These are phyloP conservation scores for Pseudocercospora crystallina DNA, from an alignment of 2,329 filamentous ascomycete genomes.

Conservation along the genomic window DNA sequence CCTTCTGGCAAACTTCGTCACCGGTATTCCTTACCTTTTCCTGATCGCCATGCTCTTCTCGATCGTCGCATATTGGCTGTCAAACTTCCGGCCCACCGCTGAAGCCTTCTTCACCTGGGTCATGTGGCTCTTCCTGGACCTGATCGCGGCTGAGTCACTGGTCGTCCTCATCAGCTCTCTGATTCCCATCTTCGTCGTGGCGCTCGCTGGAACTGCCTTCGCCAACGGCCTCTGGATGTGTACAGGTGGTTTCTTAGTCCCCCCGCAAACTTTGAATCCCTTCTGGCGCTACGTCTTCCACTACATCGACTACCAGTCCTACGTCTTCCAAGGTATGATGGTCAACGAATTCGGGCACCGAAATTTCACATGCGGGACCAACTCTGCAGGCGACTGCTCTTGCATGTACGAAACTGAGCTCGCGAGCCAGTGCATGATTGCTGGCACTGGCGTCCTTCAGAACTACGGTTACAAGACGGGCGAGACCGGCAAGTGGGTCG, in stretches of 20 bases:
- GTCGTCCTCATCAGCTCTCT: slow-evolving; percentile 72
- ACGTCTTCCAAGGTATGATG: slow-evolving; percentile 90
- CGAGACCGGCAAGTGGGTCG: slow-evolving; percentile 66
- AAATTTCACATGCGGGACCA: slow-evolving; percentile 59
- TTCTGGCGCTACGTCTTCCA: slow-evolving; percentile 86
- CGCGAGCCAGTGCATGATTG: slow-evolving; percentile 65
- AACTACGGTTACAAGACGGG: slow-evolving; percentile 68
- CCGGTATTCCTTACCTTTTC: slow-evolving; percentile 77
- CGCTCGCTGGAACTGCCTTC: slow-evolving; percentile 75
- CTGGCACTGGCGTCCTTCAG: slow-evolving; percentile 67
- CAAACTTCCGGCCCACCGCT: slow-evolving; percentile 66
- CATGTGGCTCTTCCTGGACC: slow-evolving; percentile 81
- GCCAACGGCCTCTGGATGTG: slow-evolving; percentile 87
- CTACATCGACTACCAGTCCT: slow-evolving; percentile 81
- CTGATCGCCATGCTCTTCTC: slow-evolving; percentile 74
- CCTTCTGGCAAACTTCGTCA: slow-evolving; percentile 73
- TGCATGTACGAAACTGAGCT: slow-evolving; percentile 72
- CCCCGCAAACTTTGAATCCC: slow-evolving; percentile 67
- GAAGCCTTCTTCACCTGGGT: slow-evolving; percentile 73
- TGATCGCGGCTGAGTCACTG: slow-evolving; percentile 76
- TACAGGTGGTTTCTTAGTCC: slow-evolving; percentile 77
- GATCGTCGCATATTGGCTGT: slow-evolving; percentile 73
- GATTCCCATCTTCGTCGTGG: slow-evolving; percentile 74
- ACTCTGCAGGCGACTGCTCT: slow-evolving; percentile 50
- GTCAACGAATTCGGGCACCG: slow-evolving; percentile 73